Percentiles rank a stretch among this genome's conserved stretches.
phyloP scores from a whole-genome alignment of 2,329 filamentous ascomycete species.

The Fusarium gaditjirri region DNA sequence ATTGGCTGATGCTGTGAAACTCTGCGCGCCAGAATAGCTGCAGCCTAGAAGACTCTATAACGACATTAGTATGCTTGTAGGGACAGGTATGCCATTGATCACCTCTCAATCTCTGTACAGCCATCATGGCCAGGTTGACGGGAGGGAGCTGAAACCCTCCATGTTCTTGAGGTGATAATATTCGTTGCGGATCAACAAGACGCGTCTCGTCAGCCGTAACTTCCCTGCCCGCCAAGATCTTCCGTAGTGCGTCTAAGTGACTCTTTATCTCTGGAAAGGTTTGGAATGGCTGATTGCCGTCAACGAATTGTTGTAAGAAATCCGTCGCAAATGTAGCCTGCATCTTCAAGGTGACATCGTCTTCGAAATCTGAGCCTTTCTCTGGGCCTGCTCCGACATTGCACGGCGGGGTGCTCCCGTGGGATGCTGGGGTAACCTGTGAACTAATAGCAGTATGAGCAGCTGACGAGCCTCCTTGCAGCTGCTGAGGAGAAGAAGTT shows the following conservation, averaged over 20 bases:
- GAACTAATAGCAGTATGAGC: background rate
- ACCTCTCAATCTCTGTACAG: slow-evolving; percentile 6
- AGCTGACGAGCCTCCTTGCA: background rate
- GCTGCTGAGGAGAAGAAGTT: background rate
- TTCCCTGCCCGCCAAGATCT: background rate
- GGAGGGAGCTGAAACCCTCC: background rate
- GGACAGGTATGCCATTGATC: rapidly evolving
- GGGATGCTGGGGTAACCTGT: background rate
- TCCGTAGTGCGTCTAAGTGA: background rate
- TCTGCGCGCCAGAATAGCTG: slow-evolving; percentile 7
- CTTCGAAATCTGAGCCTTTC: background rate
- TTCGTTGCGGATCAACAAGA: background rate
- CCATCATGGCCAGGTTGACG: background rate
- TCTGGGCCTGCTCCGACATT: rapidly evolving
- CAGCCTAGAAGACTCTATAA: background rate
- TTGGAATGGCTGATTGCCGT: background rate
- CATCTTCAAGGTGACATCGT: background rate
- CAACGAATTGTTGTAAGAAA: slow-evolving; percentile 2
- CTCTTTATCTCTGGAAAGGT: background rate
- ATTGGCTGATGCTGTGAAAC: background rate
- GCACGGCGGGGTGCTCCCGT: background rate
- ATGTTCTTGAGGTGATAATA: background rate
- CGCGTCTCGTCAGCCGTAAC: background rate
- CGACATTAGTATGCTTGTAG: rapidly evolving
- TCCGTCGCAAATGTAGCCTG: slow-evolving; percentile 8